phyloP scores from a whole-genome alignment of 352 stramenopile species.

The Phytophthora cactorum region DNA sequence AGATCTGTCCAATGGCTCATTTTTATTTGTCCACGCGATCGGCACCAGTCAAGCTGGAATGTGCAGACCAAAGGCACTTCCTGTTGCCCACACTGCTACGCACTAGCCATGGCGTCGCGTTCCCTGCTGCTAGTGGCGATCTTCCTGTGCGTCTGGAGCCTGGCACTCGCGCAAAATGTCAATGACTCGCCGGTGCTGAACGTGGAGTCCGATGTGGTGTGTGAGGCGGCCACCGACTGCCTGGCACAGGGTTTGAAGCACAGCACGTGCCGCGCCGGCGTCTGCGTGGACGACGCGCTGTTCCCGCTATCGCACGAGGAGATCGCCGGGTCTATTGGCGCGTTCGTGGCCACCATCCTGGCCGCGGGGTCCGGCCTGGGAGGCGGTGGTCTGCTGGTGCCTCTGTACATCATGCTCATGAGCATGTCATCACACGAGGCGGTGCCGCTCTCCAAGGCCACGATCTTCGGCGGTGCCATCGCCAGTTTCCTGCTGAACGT shows the following conservation, averaged over 20 bases:
- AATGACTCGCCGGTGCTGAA: conserved; percentile 43
- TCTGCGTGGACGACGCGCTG: conserved; percentile 60
- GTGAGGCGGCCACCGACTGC: conserved; percentile 60
- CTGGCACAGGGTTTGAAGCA: conserved; percentile 41
- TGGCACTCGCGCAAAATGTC: conserved; percentile 27
- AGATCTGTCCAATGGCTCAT: neutral
- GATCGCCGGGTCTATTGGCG: conserved; percentile 66
- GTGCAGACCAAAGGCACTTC: conserved; percentile 6
- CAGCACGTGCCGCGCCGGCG: conserved; percentile 51
- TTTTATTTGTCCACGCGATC: neutral
- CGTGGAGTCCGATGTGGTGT: conserved; percentile 35
- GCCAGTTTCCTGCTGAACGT: conserved; percentile 79
- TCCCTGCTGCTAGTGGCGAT: conserved; percentile 16
- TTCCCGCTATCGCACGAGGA: conserved; percentile 67
- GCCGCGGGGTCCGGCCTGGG: conserved; percentile 72
- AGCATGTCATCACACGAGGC: conserved; percentile 77
- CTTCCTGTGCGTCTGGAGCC: conserved; percentile 9
- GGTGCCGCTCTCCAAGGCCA: conserved; percentile 84
- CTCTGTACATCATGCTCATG: conserved; percentile 82
- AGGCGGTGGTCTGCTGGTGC: conserved; percentile 78
- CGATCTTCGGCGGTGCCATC: conserved; percentile 84
- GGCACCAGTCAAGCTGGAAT: conserved; percentile 14
- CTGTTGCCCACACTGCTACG: conserved; percentile 1
- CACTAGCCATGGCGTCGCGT: conserved; percentile 9
- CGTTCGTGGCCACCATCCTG: conserved; percentile 69